phyloP scores from a whole-genome alignment of 1,284 basidiomycete species.

The Anthracocystis walkeri region DNA sequence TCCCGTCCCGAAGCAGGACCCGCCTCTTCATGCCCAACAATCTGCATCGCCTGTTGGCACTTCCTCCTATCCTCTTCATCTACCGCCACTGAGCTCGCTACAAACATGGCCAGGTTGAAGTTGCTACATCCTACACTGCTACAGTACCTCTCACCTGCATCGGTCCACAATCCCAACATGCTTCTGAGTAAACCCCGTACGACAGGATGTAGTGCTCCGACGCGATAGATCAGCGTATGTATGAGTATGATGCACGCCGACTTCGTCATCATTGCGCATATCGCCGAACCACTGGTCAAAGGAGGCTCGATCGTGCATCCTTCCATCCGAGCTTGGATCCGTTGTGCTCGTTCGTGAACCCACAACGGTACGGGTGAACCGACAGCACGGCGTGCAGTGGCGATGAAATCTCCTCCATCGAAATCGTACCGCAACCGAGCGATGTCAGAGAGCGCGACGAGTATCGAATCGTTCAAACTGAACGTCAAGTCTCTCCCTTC shows the following conservation, averaged over 20 bases:
- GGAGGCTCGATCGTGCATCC: constrained; percentile 19
- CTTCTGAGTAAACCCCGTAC: constrained; percentile 12
- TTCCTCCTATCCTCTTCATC: constrained; percentile 26
- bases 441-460: constrained; percentile 43
- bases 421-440: constrained; percentile 37
- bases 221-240: constrained; percentile 40
- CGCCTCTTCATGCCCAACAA: constrained; percentile 42
- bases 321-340: constrained; percentile 25
- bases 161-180: constrained; percentile 38
- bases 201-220: constrained; percentile 35
- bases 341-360: constrained; percentile 33
- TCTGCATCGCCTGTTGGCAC: constrained; percentile 42
- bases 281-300: constrained; percentile 24
- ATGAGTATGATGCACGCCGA: constrained; percentile 34
- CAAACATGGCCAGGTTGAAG: constrained; percentile 41
- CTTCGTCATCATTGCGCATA: constrained; percentile 39
- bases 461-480: constrained; percentile 21
- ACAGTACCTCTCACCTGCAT: constrained; percentile 37
- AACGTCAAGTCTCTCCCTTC: constrained; percentile 19
- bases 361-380: constrained; percentile 31
- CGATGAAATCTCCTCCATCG: constrained; percentile 35
- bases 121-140: constrained; percentile 38
- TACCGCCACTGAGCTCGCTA: constrained; percentile 32
- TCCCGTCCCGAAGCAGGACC: constrained; percentile 29
- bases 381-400: constrained; percentile 13